phyloP scores from a whole-genome alignment of 352 stramenopile genomes.

The Phytopythium vexans region DNA sequence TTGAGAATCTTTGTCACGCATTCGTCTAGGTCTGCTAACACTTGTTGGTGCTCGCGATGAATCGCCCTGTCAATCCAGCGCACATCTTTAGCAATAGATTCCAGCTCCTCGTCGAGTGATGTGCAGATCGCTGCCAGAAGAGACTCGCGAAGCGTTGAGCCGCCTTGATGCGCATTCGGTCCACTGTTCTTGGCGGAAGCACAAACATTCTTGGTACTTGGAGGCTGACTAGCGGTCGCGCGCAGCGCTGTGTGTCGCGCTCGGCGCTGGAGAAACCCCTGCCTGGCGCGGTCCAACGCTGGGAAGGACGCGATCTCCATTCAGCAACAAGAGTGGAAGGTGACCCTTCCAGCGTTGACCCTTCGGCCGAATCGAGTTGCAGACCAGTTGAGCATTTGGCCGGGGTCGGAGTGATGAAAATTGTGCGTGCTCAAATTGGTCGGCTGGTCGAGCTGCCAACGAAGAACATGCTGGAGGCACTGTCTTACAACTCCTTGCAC shows the following conservation, averaged over 20 bases:
- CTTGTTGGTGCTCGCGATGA: not conserved
- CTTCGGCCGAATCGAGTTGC: too few relatives aligned
- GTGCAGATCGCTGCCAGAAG: not conserved
- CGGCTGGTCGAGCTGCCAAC: too few relatives aligned
- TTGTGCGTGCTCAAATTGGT: too few relatives aligned
- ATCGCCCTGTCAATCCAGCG: not conserved
- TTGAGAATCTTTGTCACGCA: not conserved
- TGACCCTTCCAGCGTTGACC: too few relatives aligned
- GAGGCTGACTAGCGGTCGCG: too few relatives aligned
- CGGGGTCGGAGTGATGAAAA: too few relatives aligned
- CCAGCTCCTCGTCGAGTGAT: not conserved
- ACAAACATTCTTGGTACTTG: too few relatives aligned
- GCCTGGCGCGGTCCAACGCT: conserved; percentile 6
- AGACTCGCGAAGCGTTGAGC: not conserved
- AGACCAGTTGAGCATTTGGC: too few relatives aligned
- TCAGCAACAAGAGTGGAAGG: not conserved
- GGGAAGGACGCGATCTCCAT: conserved; percentile 1
- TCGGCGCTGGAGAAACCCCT: conserved; percentile 1
- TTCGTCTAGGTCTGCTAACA: not conserved
- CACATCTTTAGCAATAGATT: not conserved
- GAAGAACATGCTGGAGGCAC: too few relatives aligned
- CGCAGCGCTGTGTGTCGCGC: not conserved
- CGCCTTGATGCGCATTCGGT: too few relatives aligned
- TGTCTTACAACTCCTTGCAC: too few relatives aligned
- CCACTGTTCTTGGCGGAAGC: too few relatives aligned